Percentiles rank a stretch among this genome's conserved stretches.
phyloP scores from a whole-genome alignment of 352 stramenopile genomes.

The Phytophthora constricta region DNA sequence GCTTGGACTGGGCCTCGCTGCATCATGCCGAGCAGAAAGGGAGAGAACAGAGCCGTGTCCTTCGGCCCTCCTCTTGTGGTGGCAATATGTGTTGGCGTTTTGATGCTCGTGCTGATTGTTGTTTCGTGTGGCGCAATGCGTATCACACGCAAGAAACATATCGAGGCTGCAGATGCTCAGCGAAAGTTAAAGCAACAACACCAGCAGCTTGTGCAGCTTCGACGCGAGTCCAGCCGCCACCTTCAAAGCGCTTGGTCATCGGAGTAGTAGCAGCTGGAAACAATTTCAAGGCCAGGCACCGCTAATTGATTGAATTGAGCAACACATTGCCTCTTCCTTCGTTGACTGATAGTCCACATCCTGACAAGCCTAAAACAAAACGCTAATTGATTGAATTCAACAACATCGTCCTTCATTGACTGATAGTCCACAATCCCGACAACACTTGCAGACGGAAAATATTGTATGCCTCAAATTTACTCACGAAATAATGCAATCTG shows the following conservation, averaged over 20 bases:
- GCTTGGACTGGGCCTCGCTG: conserved; percentile 61
- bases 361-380: too few species aligned
- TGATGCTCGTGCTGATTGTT: conserved; percentile 25
- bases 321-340: too few species aligned
- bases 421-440: neutral
- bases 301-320: too few species aligned
- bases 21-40: conserved; percentile 30
- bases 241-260: conserved; percentile 32
- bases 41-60: conserved; percentile 10
- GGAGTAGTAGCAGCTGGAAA: too few species aligned
- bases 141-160: conserved; percentile 20
- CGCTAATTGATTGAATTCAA: too few species aligned
- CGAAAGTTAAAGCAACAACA: conserved; percentile 36
- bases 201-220: conserved; percentile 31
- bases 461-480: too few species aligned
- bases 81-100: conserved; percentile 17
- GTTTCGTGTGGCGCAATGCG: conserved; percentile 26
- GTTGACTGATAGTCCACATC: too few species aligned
- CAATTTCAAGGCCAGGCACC: too few species aligned
- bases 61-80: conserved; percentile 37
- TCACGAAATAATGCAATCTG: conserved; percentile 18
- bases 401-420: neutral
- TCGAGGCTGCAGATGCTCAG: conserved; percentile 19
- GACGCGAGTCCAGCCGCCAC: conserved; percentile 29
- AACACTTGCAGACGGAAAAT: neutral